A percentile compares a stretch with the other conserved stretches of the same genome.
Conservation (phyloP, 2,329 filamentous ascomycete species). For the Hymenoscyphus linearis region DNA sequence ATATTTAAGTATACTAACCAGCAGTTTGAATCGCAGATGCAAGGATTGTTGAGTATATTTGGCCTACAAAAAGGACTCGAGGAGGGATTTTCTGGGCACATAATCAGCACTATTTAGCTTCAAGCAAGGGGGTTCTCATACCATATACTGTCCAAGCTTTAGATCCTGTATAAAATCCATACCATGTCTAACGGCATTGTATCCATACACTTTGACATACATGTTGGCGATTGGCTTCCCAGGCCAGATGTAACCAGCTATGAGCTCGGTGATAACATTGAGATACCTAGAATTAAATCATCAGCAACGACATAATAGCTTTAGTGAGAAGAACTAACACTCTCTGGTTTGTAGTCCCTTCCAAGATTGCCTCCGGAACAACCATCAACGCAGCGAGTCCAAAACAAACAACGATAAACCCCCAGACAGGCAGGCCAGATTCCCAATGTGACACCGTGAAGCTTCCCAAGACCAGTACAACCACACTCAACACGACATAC, state of each 20-base stretch:
- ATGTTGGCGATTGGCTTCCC: constrained; percentile 67
- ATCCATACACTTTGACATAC: constrained; percentile 71
- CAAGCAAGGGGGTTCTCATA: background rate
- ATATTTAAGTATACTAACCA: constrained; percentile 21
- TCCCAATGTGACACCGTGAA: constrained; percentile 10
- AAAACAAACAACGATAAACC: constrained; percentile 15
- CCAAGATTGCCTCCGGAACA: constrained; percentile 62
- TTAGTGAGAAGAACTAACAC: constrained; percentile 6
- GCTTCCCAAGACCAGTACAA: constrained; percentile 9
- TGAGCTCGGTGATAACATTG: constrained; percentile 68
- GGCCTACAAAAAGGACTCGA: constrained; percentile 32
- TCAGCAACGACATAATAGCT: background rate
- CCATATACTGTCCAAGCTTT: constrained; percentile 66
- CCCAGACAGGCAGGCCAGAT: constrained; percentile 14
- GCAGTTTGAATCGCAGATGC: constrained; percentile 32
- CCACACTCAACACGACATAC: constrained; percentile 36
- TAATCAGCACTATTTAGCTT: background rate
- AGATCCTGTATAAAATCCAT: constrained; percentile 15
- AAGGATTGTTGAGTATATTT: constrained; percentile 33
- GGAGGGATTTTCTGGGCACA: constrained; percentile 13
- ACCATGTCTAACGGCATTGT: constrained; percentile 51
- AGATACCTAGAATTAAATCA: constrained; percentile 36
- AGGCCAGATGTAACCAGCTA: constrained; percentile 63
- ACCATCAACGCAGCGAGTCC: constrained; percentile 48
- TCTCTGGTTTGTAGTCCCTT: constrained; percentile 55